Evolutionary conservation across 2,329 filamentous ascomycete species (phyloP), one percentile per base, ranked within the genome.

Genomic region (Trichoderma gracile): DNA sequence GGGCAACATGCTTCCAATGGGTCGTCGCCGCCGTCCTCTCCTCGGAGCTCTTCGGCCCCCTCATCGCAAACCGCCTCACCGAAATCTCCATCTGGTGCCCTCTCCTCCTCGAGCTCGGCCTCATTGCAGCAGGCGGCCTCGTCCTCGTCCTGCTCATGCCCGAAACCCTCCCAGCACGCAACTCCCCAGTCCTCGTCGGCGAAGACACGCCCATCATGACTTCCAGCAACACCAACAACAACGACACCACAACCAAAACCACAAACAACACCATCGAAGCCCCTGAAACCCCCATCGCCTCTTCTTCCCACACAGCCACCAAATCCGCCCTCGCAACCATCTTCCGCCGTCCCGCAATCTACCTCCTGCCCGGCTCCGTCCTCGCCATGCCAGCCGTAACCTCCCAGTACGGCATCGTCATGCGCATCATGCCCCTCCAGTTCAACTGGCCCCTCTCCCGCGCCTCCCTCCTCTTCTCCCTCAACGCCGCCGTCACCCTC

Each of bases 1-100:
- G 71, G 33, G 64, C 71, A 57, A 66, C 61, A 2, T 72, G 68
- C 64, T 71, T 73, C 63, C 71, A 73, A 62, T 71, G 67, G 59
- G 47, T 70, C 30, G 62, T 66, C 14, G 70, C 67, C 40, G 67
- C 70, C 33, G 68, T 72, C 30, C 67, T 72, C 17, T 50, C 63
- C 15, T 66, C 66, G 5, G 65, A 71, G 42, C 61, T 72, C 19
- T 56, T 71, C 15, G 70, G 68, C 3, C 69, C 67, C 2, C 3
- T 71, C 1, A 21, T 73, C 7, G 66, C 71, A 7, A 55, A 49
- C 8, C 45, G 53, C n/a, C 65, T 73, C 3, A 23, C 70, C 12
- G 23, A 60, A 14, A 52, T 57, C 7, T 69, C 67, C 9, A 61
- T 70, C 42, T 71, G 69, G 71, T 50, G 59, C 19, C 62, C 70